These are phyloP conservation scores for Aegilops umbellulata DNA, from an alignment of 176 grass and related monocot species.

Conservation along the genomic window DNA sequence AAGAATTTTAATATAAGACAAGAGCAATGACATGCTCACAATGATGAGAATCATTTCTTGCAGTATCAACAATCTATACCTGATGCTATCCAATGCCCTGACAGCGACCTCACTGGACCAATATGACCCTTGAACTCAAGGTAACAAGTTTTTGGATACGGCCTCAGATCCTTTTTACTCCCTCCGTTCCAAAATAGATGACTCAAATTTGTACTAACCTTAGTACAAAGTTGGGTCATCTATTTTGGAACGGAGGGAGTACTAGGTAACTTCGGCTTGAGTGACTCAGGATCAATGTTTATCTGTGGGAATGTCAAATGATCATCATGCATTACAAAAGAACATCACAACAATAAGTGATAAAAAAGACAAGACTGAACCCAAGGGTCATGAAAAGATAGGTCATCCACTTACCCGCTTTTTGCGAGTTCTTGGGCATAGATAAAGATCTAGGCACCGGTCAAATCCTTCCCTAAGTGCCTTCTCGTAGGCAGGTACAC, in stretches of 20 bases:
- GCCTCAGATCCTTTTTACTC: slow-evolving; percentile 93
- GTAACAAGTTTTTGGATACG: slow-evolving; percentile 87
- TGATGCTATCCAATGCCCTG: slow-evolving; percentile 89
- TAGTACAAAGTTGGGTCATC: no score
- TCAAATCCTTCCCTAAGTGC: slow-evolving; percentile 87
- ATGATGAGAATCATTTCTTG: not conserved
- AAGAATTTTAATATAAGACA: not conserved
- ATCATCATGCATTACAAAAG: slow-evolving; percentile 5
- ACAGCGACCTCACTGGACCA: slow-evolving; percentile 72
- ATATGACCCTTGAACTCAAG: slow-evolving; percentile 86
- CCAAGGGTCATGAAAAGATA: not conserved
- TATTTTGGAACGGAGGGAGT: no score
- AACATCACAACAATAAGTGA: not conserved
- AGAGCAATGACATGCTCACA: not conserved
- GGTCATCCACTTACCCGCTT: slow-evolving; percentile 61
- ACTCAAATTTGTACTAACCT: no score
- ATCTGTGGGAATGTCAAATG: slow-evolving; percentile 51
- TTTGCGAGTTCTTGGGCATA: slow-evolving; percentile 89
- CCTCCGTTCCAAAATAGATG: no score
- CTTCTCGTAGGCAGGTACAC: slow-evolving; percentile 88
- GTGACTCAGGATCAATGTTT: slow-evolving; percentile 94
- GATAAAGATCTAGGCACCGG: slow-evolving; percentile 89
- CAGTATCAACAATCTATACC: slow-evolving; percentile 45
- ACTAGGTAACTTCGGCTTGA: slow-evolving; percentile 92
- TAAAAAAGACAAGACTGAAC: slow-evolving; percentile 1